Evolutionary conservation across 2,329 filamentous ascomycete species (phyloP).

Genomic region (Rutstroemia sp.): DNA sequence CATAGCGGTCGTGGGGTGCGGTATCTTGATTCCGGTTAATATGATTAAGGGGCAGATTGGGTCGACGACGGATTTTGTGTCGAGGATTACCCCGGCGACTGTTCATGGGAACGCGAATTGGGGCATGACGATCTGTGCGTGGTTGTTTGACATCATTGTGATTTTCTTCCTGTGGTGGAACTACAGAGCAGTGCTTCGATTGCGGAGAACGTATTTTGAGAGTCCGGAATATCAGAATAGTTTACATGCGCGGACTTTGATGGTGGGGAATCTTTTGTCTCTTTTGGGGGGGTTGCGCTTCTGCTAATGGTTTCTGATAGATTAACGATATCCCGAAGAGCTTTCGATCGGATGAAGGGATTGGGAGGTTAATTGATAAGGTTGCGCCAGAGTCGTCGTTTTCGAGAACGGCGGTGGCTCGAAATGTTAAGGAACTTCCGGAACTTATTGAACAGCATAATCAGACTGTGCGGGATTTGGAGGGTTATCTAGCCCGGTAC

Average conservation of each 20-base stretch:
- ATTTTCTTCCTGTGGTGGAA: constrained; percentile 85
- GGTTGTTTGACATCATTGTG: constrained; percentile 66
- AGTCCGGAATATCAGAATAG: constrained; percentile 83
- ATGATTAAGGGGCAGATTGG: constrained; percentile 40
- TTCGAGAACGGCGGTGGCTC: constrained; percentile 73
- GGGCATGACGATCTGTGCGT: constrained; percentile 52
- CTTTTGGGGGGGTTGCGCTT: neutral
- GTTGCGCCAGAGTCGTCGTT: constrained; percentile 72
- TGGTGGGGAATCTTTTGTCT: constrained; percentile 38
- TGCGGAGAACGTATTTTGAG: constrained; percentile 76
- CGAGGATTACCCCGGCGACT: constrained; percentile 51
- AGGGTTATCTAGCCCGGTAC: constrained; percentile 80
- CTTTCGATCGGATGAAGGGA: constrained; percentile 76
- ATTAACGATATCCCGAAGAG: constrained; percentile 76
- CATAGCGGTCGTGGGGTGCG: constrained; percentile 65
- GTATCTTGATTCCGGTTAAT: constrained; percentile 77
- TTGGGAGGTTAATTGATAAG: constrained; percentile 74
- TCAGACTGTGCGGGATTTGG: constrained; percentile 70
- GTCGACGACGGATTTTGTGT: constrained; percentile 37
- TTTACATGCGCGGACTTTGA: constrained; percentile 66
- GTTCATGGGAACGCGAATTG: constrained; percentile 48
- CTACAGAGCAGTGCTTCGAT: constrained; percentile 62
- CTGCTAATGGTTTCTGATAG: constrained; percentile 33
- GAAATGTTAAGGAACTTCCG: constrained; percentile 88
- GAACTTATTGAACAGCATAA: constrained; percentile 79